Conservation (phyloP, 78 protist genomes). For the Anaeramoeba ignava region DNA sequence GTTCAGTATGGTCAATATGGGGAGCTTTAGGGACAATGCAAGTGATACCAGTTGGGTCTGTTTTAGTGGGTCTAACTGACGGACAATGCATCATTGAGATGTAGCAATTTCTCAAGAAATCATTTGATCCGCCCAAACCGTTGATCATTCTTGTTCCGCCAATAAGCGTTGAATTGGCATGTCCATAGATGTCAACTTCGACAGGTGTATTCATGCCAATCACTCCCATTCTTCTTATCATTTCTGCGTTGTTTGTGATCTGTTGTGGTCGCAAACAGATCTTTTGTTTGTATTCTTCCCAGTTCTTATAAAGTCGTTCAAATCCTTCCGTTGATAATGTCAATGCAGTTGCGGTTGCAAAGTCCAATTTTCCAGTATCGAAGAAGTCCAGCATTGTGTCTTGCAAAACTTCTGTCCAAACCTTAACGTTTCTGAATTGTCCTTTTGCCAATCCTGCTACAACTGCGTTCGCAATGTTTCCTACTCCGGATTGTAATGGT, state of each 20-base stretch:
- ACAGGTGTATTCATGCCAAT: constrained; percentile 57
- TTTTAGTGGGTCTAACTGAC: constrained; percentile 43
- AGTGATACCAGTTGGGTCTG: too few relatives aligned
- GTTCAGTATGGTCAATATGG: constrained; percentile 22
- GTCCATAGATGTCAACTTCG: constrained; percentile 60
- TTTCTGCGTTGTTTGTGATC: constrained; percentile 44
- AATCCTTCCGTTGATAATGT: not conserved
- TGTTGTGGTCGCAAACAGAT: constrained; percentile 42
- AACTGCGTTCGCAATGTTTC: constrained; percentile 26
- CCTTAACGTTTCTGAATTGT: not conserved
- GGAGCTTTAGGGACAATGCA: constrained; percentile 20
- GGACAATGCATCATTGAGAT: constrained; percentile 51
- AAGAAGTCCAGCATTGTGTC: constrained; percentile 21
- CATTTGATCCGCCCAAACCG: constrained; percentile 66
- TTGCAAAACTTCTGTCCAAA: constrained; percentile 22
- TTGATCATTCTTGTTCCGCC: constrained; percentile 46
- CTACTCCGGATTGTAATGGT: constrained; percentile 23
- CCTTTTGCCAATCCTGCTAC: constrained; percentile 15
- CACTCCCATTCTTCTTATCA: constrained; percentile 38
- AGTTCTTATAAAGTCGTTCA: constrained; percentile 34
- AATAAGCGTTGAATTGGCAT: constrained; percentile 42
- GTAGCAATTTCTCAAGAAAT: constrained; percentile 43
- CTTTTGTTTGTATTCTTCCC: constrained; percentile 36
- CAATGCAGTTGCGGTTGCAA: not conserved
- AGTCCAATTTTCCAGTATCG: constrained; percentile 15